Conservation (phyloP, 1,284 basidiomycete species). For the Leccinum solheimii region DNA sequence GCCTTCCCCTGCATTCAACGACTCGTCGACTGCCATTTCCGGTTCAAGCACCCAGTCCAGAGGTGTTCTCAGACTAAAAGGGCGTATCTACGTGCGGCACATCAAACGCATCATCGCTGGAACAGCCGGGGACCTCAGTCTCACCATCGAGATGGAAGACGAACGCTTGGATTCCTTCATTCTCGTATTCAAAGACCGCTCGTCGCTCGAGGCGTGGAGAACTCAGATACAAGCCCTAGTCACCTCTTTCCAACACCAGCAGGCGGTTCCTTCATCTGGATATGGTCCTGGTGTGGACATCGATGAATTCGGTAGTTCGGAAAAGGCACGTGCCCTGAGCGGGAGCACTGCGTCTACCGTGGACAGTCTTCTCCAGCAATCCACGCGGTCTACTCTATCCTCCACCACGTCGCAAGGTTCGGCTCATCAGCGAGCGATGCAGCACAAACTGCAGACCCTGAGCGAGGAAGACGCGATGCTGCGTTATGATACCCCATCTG, state of each 20-base stretch:
- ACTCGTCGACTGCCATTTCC: slow-evolving; percentile 46
- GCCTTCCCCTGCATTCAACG: slow-evolving; percentile 53
- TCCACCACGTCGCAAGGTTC: slow-evolving; percentile 72
- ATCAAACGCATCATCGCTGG: slow-evolving; percentile 85
- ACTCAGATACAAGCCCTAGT: slow-evolving; percentile 76
- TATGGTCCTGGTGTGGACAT: slow-evolving; percentile 51
- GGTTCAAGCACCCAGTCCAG: slow-evolving; percentile 50
- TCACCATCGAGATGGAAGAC: slow-evolving; percentile 96
- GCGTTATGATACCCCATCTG: slow-evolving; percentile 49
- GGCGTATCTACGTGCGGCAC: slow-evolving; percentile 91
- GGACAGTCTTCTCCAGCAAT: slow-evolving; percentile 69
- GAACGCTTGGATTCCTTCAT: slow-evolving; percentile 92
- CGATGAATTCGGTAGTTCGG: slow-evolving; percentile 74
- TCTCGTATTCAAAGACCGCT: slow-evolving; percentile 88
- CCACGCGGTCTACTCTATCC: slow-evolving; percentile 64
- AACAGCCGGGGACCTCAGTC: slow-evolving; percentile 76
- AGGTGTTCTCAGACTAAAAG: slow-evolving; percentile 87
- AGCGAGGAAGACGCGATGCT: slow-evolving; percentile 69
- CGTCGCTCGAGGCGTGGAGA: slow-evolving; percentile 87
- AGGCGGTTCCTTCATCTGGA: slow-evolving; percentile 34
- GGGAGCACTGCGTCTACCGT: slow-evolving; percentile 66
- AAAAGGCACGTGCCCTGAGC: slow-evolving; percentile 75
- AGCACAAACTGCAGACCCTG: slow-evolving; percentile 60
- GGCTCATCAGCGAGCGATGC: slow-evolving; percentile 36
- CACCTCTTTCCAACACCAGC: slow-evolving; percentile 55